Percentiles rank a stretch among this genome's conserved stretches.
These are phyloP conservation scores for Alternaria sp. DNA, from an alignment of 2,329 filamentous ascomycete species.

Conservation along the genomic window DNA sequence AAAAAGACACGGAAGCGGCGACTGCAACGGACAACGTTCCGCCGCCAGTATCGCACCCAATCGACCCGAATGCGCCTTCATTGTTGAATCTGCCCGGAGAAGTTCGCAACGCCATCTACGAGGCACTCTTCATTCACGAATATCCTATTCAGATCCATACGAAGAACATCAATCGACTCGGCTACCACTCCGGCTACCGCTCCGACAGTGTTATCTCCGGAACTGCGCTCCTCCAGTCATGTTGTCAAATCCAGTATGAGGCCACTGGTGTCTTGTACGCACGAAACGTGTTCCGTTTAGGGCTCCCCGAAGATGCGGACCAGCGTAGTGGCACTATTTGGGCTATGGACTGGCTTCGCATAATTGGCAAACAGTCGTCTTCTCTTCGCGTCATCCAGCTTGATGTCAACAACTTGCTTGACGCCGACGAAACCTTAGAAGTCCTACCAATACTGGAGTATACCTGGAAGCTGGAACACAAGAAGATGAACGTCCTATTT, in stretches of 20 bases:
- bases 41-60: neutral
- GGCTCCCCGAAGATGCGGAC: neutral
- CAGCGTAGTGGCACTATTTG: neutral
- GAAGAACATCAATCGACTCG: neutral
- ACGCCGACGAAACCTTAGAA: neutral
- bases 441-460: neutral
- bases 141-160: neutral
- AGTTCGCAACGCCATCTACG: neutral
- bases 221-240: neutral
- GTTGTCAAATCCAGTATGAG: neutral
- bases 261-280: neutral
- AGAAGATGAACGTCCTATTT: fast-evolving
- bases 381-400: neutral
- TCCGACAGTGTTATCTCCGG: neutral
- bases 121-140: neutral
- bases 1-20: neutral
- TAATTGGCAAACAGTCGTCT: neutral
- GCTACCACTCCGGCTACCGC: neutral
- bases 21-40: neutral
- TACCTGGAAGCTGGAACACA: neutral
- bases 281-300: neutral
- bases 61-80: neutral
- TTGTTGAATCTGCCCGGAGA: neutral
- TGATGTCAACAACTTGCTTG: neutral
- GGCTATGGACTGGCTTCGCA: neutral